Base-by-base conservation (phyloP, 2,329 filamentous ascomycete genomes). In the Sporothrix luriei region DNA sequence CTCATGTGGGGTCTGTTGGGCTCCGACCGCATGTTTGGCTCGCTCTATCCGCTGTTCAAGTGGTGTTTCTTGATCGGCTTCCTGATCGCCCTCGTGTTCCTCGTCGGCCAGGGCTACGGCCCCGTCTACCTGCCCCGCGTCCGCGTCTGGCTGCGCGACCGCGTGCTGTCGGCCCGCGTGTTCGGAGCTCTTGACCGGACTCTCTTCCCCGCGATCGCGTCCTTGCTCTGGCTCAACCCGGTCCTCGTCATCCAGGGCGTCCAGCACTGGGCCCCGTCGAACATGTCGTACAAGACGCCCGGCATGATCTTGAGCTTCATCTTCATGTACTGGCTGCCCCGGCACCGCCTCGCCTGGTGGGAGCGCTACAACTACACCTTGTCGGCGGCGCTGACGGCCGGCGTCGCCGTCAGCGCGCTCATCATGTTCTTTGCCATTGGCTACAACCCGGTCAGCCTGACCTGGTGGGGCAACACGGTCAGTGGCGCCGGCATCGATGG, bases 381-480 rank as follows among this genome's bases (percentile, higher is more conserved):
- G 3, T 81, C 79, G 11, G 79, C 81, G 0, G 80, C 80, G 6
- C 73, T 83, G 66, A 80, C 78, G 11, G 80, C 79, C 4, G 81
- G 80, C 9, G 77, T 83, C 4, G 82, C 81, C 33, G 73, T 83
- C 55, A 78, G 77, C 51, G 81, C 78, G 14, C 74, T 83, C 21
- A 72, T 83, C 72, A 80, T 81, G 74, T 81, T 82, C 74, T 83
- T 82, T 66, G 80, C 79, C 4, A 75, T 83, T 5, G 77, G 77
- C 1, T 82, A 80, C 61, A 77, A 80, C 67, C 77, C 78, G 0
- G 75, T 77, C 40, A 73, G 71, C 4, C 71, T 83, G 52, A 76
- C 75, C 14, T 83, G 82, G 82, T 83, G 81, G 82, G 81, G 81
- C 0, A 84, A 83, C 72, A 76, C 78, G 4, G 83, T 84, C n/a